These are phyloP conservation scores for Psilocybe subaeruginosa DNA, from an alignment of 768 basidiomycete species.

Conservation along the genomic window DNA sequence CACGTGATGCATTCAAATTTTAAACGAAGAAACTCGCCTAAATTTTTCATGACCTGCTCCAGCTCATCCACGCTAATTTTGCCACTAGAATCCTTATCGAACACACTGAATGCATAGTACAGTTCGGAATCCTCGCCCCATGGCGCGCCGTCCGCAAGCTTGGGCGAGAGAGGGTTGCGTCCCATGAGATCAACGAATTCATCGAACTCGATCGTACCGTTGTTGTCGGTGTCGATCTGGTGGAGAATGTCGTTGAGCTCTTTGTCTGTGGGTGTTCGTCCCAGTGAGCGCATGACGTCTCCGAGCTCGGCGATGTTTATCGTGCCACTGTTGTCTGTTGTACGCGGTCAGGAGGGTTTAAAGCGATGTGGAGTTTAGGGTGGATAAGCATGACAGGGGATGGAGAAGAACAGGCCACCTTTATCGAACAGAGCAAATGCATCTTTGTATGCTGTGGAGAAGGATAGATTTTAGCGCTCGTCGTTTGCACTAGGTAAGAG, in stretches of 20 bases:
- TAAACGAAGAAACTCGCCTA: conserved; percentile 50
- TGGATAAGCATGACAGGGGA: background rate
- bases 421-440: conserved; percentile 5
- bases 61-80: conserved; percentile 87
- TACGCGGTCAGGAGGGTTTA: conserved; percentile 7
- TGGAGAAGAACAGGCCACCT: conserved; percentile 1
- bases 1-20: background rate
- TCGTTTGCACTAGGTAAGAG: background rate
- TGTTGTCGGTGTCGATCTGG: conserved; percentile 3
- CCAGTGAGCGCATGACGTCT: conserved; percentile 5
- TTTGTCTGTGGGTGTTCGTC: conserved; percentile 1
- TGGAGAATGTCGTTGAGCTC: background rate
- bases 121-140: conserved; percentile 30
- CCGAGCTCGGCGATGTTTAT: conserved; percentile 1
- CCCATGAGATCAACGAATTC: conserved; percentile 6
- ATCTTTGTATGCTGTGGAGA: conserved; percentile 4
- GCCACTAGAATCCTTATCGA: conserved; percentile 97
- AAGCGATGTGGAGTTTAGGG: background rate
- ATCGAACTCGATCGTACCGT: conserved; percentile 4
- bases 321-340: conserved; percentile 1
- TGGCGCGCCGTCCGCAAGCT: background rate
- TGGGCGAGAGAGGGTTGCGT: conserved; percentile 2
- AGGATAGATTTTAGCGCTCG: background rate
- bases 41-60: conserved; percentile 88
- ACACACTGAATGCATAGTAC: conserved; percentile 95